Evolutionary conservation across 2,329 filamentous ascomycete genomes (phyloP), one percentile per base, ranked within the genome.

Genomic region (Hypoxylon sp.): DNA sequence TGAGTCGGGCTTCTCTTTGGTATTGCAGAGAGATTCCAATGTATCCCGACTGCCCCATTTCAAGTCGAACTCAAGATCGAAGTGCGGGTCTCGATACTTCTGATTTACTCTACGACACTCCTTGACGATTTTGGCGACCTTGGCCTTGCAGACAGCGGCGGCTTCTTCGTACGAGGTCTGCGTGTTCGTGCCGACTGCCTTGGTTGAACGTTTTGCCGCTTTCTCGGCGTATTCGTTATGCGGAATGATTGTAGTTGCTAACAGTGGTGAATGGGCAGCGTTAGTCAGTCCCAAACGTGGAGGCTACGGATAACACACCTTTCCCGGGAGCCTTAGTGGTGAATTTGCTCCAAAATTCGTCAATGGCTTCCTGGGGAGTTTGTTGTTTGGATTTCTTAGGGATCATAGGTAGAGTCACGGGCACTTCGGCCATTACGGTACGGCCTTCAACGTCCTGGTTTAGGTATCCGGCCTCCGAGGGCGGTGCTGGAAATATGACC

Each of bases 21-120:
- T 73, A 72, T 84, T 82, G 72, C 76, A 75, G 19, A 84, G 80
- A 36, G 81, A 81, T 64, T 83, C 78, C 23, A 87, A 80, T 32
- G 84, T 87, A 73, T 88, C 84, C 45, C 81, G 80, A 5, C 76
- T 79, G n/a, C 81, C 80, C 38, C 82, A 82, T 79, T 93, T 91
- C 68, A 94, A 83, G 77, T 94, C 92, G 38, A 87, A 82, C 75
- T 96, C 93, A 56, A 97, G 89, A 76, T 97, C 91, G 76, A 97
- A 97, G 77, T 96, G 89, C n/a, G 90, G 88, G 75, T 97, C 93
- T 14, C 91, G 87, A 76, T 97, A 97, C 79, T 93, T 95, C 75
- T 93, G 91, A 79, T 97, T 97, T 63, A 93, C 83, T 7, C 92
- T 86, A 21, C 89, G 85, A 77, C 93, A 97, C 75, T 90, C 87